phyloP scores from a whole-genome alignment of 768 basidiomycete species.

The Clitopilus passeckerianus region DNA sequence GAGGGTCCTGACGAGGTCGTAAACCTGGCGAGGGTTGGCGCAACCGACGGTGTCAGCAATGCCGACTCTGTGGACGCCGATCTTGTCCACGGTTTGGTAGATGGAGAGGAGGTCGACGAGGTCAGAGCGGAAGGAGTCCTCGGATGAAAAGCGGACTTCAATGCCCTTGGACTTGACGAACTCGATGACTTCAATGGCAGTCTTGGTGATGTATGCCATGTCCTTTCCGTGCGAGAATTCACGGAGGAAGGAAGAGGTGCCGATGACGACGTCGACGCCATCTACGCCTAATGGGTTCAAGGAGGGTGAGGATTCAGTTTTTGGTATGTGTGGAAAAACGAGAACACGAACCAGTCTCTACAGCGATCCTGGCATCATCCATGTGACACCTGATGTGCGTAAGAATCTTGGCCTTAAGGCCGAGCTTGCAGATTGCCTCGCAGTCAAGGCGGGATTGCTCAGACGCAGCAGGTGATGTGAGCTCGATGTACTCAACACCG shows the following conservation, averaged over 20 bases:
- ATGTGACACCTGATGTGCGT: constrained; percentile 99
- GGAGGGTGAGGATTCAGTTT: constrained; percentile 1
- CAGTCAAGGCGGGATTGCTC: constrained; percentile 93
- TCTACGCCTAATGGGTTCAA: constrained; percentile 70
- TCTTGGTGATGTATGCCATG: constrained; percentile 99
- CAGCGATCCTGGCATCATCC: constrained; percentile 98
- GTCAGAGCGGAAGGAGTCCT: constrained; percentile 99
- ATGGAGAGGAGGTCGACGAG: constrained; percentile 97
- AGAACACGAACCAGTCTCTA: constrained; percentile 78
- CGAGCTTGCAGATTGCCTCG: constrained; percentile 98
- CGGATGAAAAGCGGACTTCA: constrained; percentile 98
- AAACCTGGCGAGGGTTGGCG: constrained; percentile 97
- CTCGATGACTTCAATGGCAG: constrained; percentile 97
- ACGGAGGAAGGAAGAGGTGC: constrained; percentile 97
- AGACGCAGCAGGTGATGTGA: constrained; percentile 96
- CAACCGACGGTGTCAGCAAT: constrained; percentile 99
- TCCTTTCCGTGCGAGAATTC: constrained; percentile 99
- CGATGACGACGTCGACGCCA: constrained; percentile 98
- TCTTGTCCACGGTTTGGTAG: constrained; percentile 99
- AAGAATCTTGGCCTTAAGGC: constrained; percentile 92
- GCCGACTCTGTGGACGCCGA: constrained; percentile 97
- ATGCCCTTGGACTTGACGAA: constrained; percentile 99
- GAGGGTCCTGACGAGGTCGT: constrained; percentile 94
- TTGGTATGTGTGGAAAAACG: not conserved
- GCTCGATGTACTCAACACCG: constrained; percentile 99